Evolutionary conservation across 2,329 filamentous ascomycete species (phyloP).

Genomic region (Delphinella strobiligena): DNA sequence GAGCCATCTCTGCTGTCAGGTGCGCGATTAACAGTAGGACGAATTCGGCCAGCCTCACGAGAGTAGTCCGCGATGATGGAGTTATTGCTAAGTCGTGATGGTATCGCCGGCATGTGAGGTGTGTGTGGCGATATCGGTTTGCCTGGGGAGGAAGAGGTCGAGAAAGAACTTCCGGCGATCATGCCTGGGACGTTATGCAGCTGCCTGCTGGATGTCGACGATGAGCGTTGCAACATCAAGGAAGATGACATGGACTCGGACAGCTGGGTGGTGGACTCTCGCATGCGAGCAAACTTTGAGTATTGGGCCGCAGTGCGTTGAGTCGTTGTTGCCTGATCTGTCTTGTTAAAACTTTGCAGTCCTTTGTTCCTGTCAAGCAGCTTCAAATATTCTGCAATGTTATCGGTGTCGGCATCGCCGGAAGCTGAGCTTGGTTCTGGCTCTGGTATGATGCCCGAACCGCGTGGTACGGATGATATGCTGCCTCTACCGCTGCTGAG

Average conservation of each 20-base stretch:
- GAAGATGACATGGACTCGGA: slow-evolving; percentile 93
- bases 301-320: slow-evolving; percentile 69
- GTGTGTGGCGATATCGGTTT: slow-evolving; percentile 85
- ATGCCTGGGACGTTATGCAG: slow-evolving; percentile 52
- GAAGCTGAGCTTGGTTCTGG: slow-evolving; percentile 50
- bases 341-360: slow-evolving; percentile 64
- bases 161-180: slow-evolving; percentile 56
- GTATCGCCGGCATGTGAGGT: slow-evolving; percentile 85
- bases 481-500: slow-evolving; percentile 71
- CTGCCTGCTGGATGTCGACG: slow-evolving; percentile 64
- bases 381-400: slow-evolving; percentile 87
- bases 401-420: slow-evolving; percentile 75
- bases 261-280: slow-evolving; percentile 74
- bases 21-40: slow-evolving; percentile 10
- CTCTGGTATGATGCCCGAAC: slow-evolving; percentile 67
- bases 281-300: slow-evolving; percentile 77
- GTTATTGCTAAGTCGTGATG: slow-evolving; percentile 84
- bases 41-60: slow-evolving; percentile 14
- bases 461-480: slow-evolving; percentile 55
- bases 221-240: slow-evolving; percentile 70
- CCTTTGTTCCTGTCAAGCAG: slow-evolving; percentile 79
- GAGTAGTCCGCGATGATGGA: slow-evolving; percentile 53
- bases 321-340: slow-evolving; percentile 48
- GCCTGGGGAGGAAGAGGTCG: slow-evolving; percentile 69
- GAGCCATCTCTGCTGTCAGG: slow-evolving; percentile 8